Base-by-base conservation (phyloP, 306 rosid species). In the Citrullus mucosospermus region DNA sequence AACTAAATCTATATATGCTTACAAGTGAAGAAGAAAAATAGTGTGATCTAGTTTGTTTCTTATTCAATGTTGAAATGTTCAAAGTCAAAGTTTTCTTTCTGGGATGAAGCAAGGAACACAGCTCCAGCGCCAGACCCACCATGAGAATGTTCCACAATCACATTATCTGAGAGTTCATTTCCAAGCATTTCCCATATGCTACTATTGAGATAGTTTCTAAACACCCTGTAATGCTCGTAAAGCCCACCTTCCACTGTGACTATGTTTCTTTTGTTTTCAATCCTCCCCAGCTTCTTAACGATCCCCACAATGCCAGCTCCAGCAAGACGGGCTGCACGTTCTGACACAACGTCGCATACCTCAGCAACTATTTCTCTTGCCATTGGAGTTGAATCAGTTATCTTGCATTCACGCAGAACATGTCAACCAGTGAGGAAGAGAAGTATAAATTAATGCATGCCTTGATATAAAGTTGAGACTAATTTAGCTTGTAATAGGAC, bases 121-220 rank as follows among this genome's bases (percentile, higher is more conserved):
- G 96, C 88, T 7, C 96, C 96, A 3, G 88, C 81, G 39, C 93
- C 90, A 48, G 96, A 85, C 43, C 96, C 90, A 51, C 92, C 96
- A 78, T 90, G 92, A 53, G 96, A 88, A 81, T 84, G 89, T 82
- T 89, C 86, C 55, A 89, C 70, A 8, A 87, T 76, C 63, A 92
- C 85, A 82, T 90, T 90, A 80, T 88, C 88, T 1, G 93, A 88
- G 53, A 86, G 83, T 79, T 86, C 89, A 11, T 85, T 82, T 25
- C 93, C 96, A 46, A 90, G 91, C 96, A 92, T 88, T 81, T 92
- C 92, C 97, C 96, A 90, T 1, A 90, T 88, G 68, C 91, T 79
- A 54, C 89, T 89, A 38, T 88, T 89, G 15, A 90, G 96, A 51
- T 90, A 88, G 65, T 90, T 92, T 78, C 92, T 86, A 87, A 92